Evolutionary conservation across 805 yeast genomes (phyloP).

Genomic region (Saccharomycopsis fodiens): DNA sequence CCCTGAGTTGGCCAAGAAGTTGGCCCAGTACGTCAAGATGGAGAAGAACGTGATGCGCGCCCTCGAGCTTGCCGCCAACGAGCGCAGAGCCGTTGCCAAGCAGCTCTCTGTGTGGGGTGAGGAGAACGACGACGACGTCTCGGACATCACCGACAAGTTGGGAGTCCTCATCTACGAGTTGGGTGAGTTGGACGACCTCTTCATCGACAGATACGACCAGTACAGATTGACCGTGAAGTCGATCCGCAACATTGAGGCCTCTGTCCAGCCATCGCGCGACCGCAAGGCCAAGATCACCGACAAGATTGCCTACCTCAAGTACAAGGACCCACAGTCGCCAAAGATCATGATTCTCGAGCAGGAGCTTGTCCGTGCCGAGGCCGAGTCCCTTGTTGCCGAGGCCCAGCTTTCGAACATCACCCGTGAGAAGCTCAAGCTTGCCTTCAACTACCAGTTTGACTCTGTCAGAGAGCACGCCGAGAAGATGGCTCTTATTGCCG

Average conservation of each 20-base stretch:
- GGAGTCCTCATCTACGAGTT: slow-evolving; percentile 78
- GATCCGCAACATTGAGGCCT: slow-evolving; percentile 76
- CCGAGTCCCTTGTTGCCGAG: slow-evolving; percentile 85
- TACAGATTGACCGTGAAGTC: slow-evolving; percentile 77
- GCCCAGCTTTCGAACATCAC: slow-evolving; percentile 87
- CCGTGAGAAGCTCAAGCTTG: slow-evolving; percentile 78
- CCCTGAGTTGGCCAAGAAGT: slow-evolving; percentile 70
- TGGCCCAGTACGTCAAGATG: slow-evolving; percentile 67
- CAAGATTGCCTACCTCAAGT: slow-evolving; percentile 74
- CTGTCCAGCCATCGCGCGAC: slow-evolving; percentile 84
- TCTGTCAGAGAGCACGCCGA: slow-evolving; percentile 81
- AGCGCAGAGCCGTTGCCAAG: slow-evolving; percentile 74
- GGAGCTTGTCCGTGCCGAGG: slow-evolving; percentile 86
- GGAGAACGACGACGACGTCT: slow-evolving; percentile 76
- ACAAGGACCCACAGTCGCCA: slow-evolving; percentile 78
- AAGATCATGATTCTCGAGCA: slow-evolving; percentile 78
- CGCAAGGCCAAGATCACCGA: slow-evolving; percentile 81
- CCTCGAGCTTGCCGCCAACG: slow-evolving; percentile 67
- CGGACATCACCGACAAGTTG: slow-evolving; percentile 80
- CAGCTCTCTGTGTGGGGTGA: slow-evolving; percentile 85
- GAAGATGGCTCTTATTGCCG: slow-evolving; percentile 79
- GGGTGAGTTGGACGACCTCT: slow-evolving; percentile 83
- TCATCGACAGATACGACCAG: slow-evolving; percentile 79
- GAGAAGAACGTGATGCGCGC: slow-evolving; percentile 78
- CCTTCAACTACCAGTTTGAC: slow-evolving; percentile 78